Evolutionary conservation across 805 yeast genomes (phyloP), one percentile per base, ranked within the genome.

Genomic region (Helenozyma baotianmanensis): DNA sequence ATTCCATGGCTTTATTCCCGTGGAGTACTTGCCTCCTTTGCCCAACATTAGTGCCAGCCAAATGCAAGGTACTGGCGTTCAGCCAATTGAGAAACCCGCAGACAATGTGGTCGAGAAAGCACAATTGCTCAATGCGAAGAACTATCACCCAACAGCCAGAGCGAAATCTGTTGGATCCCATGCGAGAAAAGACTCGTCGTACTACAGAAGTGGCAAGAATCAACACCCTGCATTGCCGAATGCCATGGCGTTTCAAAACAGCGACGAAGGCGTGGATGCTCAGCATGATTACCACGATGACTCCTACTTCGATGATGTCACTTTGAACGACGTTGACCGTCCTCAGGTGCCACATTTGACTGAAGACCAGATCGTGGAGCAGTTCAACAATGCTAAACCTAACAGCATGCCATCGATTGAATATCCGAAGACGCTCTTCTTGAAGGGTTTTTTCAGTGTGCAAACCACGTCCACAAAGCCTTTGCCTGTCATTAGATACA

Each of bases 381-480:
- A 68, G 38, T 62, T 60, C 50, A 56, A 64, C 32, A 46, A 63
- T 39, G 88, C 94, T 10, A 74, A 78, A 36, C 76, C 81, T 2
- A 86, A 85, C 35, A 62, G 82, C 11, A 88, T 89, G 96, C 95
- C 94, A 17, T 87, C 96, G 1, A 87, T 90, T 55, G 96, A 89
- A 52, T 86, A 79, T 53, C 95, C 96, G 39, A 82, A 82, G 61
- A 89, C 95, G 2, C 72, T 89, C 44, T 88, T 87, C 65, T 70
- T 89, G 56, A 86, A 88, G 54, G 97, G 97, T 1, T 89, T 90
- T 53, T 89, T 89, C 61, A 80, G 90, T 39, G 97, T 89, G 30
- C 96, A 89, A 61, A 85, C 95, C 1, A 89, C 97, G 0, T 87
- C 96, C 2, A 85, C 96, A 4, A 87, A 87, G 50, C 92, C 96